Base-by-base conservation (phyloP, 2,329 filamentous ascomycete species). In the Shiraia sp. region DNA sequence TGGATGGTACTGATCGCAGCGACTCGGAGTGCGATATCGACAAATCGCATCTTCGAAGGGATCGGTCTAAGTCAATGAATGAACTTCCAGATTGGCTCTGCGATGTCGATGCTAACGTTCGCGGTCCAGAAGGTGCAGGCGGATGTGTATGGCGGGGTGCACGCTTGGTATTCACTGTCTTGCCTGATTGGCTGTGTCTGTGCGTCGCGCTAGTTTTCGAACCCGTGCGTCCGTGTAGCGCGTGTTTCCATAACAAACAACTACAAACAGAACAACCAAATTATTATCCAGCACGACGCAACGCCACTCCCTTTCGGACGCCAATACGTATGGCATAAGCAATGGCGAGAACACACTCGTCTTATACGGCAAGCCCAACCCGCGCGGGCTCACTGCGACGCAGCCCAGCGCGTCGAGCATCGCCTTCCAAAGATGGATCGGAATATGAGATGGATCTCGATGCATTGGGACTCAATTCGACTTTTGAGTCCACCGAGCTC, bases 361-460 rank as follows among this genome's bases (percentile, higher is more conserved):
- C 61, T n/a, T 57, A 66, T 38, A 66, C 64, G 32, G 59, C 61
- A 27, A 67, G 63, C 42, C 65, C 63, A 24, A 59, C 53, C 30
- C 63, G 63, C 31, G 56, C 58, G 26, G 57, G 59, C 22, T 61
- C 60, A 22, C 61, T 62, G 3, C 54, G 46, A 32, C 63, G 54
- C 43, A 65, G 61, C 42, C 55, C 60, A 7, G 40, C 53, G 40
- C 61, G 53, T 42, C 54, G 49, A 22, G 19, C 19, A 22, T 22
- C 19, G 4, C 42, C 54, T 13, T 64, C 64, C 9, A 55, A 64
- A 47, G 61, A 63, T 41, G 63, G 63, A 17, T 65, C 65, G 10
- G 59, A 68, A 38, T 71, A 71, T 45, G 65, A 68, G 47, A 61
- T 71, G 57, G 66, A 71, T 32, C 45, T 71, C 27, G 65, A 69